A percentile compares a stretch with the other conserved stretches of the same genome.
These are phyloP conservation scores for Drosera spatulata DNA, from an alignment of 179 eudicot genomes.

Conservation along the genomic window DNA sequence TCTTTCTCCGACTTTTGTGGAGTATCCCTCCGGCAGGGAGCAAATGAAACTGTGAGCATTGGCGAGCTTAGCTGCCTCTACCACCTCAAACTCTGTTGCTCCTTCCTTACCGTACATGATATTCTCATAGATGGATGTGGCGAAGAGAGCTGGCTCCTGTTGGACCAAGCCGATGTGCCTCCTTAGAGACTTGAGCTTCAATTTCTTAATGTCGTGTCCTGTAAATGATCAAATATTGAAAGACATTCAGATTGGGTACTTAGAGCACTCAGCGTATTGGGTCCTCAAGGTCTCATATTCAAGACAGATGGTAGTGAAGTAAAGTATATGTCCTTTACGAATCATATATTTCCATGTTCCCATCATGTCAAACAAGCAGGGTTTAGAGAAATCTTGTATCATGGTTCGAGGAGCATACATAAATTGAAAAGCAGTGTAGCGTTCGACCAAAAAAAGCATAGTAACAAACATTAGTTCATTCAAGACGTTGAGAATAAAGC, in stretches of 20 bases:
- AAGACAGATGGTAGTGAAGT: too few species aligned
- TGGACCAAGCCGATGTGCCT: conserved; percentile 84
- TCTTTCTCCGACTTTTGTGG: conserved; percentile 83
- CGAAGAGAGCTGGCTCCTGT: conserved; percentile 95
- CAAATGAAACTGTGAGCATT: conserved; percentile 89
- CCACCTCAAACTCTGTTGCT: conserved; percentile 71
- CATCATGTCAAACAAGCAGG: too few species aligned
- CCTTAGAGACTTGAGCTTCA: conserved; percentile 73
- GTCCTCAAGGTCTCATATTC: too few species aligned
- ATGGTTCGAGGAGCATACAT: too few species aligned
- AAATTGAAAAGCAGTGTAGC: background rate
- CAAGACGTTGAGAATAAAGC: background rate
- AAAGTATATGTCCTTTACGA: too few species aligned
- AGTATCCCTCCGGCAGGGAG: conserved; percentile 86
- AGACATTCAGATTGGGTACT: background rate
- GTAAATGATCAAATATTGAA: conserved; percentile 1
- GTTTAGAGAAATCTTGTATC: too few species aligned
- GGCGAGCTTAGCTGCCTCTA: conserved; percentile 84
- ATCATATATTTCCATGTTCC: too few species aligned
- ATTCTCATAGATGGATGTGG: conserved; percentile 84
- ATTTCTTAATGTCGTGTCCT: conserved; percentile 79
- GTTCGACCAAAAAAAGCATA: background rate
- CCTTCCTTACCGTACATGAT: conserved; percentile 91
- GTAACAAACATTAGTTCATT: background rate
- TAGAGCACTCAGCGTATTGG: too few species aligned